Base-by-base conservation (phyloP, 345 rosid genomes). In the Salix koriyanagi region DNA sequence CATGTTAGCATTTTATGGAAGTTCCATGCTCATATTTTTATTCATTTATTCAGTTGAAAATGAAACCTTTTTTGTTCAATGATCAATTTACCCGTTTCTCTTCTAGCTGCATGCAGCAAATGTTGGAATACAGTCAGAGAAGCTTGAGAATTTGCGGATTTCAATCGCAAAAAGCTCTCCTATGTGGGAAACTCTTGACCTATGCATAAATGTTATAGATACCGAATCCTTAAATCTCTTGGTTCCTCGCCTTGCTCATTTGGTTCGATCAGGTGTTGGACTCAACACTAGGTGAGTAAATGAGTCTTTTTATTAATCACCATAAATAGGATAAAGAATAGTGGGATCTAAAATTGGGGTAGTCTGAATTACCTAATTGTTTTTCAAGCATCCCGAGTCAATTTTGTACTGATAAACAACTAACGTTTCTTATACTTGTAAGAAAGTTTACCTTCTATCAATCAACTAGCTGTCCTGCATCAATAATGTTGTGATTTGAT, bases 181-280 rank as follows among this genome's bases (percentile, higher is more conserved):
- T 50, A 95, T 95, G 99, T 95, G 99, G 99, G 99, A 95, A 87
- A 95, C 99, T 76, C 97, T 95, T 77, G 99, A 95, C 74, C 83
- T 90, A 46, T 95, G 99, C 89, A 86, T 95, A 76, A 91, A 90
- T 85, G 88, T 89, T 73, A 89, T 88, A 75, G 89, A 93, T 84
- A 80, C 79, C 2, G 90, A 89, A 77, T 89, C 97, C 75, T 85
- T 95, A 64, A 90, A 95, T 75, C 79, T 83, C 82, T 81, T 95
- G 87, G 90, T 93, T 74, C 97, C 92, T 80, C 91, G 92, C 78
- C 92, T 95, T 82, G 86, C 88, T 70, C 94, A 88, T 61, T 88
- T 95, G 92, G 94, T 91, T 78, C 93, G 91, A 64, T 91, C 96
- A 73, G 86, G 97, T 50, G 97, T 95, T 74, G 99, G 99, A 86